Base-by-base conservation (phyloP, 2,329 filamentous ascomycete genomes). In the Botrytis paeoniae region DNA sequence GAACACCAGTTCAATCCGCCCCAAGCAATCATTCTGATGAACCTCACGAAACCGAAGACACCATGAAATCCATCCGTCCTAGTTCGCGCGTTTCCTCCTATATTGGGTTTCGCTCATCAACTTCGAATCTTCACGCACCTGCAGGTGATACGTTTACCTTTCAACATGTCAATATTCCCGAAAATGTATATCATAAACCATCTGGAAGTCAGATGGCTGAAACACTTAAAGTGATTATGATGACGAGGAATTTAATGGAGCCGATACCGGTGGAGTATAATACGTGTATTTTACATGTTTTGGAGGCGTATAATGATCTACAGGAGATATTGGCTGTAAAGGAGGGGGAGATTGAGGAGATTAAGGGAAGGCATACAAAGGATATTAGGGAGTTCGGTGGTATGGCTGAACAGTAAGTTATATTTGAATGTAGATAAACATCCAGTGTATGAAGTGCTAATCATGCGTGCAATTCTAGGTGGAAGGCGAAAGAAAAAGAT, bases 161-260 rank as follows among this genome's bases (percentile, higher is more conserved):
- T 57, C 64, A 59, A 41, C 74, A 73, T 60, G 71, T 78, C 18
- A 76, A 74, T 32, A 66, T 75, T 39, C 77, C 79, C 1, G 78
- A 79, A 51, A 75, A 65, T 35, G 73, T 79, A 7, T 79, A 80
- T 62, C 73, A 80, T 64, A 79, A 77, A 45, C 80, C 80, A n/a
- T 80, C 78, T 1, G 61, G 70, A 16, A 77, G 79, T 69, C 79
- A 80, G 61, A 78, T 80, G 75, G 79, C 76, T 0, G 80, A 81
- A 61, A 79, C 78, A 35, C 70, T 81, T 9, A 78, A 80, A 69
- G 78, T 80, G 1, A 75, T 79, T 4, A 80, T 81, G 79, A 81
- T 81, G 80, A 80, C 74, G 63, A 75, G 73, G n/a, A 75, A 71
- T 4, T 70, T 78, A 1, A 72, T 78, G 35, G 72, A 76, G 0